These are phyloP conservation scores for Candida sanyaensis DNA, from an alignment of 1,139 yeast genomes.

Conservation along the genomic window DNA sequence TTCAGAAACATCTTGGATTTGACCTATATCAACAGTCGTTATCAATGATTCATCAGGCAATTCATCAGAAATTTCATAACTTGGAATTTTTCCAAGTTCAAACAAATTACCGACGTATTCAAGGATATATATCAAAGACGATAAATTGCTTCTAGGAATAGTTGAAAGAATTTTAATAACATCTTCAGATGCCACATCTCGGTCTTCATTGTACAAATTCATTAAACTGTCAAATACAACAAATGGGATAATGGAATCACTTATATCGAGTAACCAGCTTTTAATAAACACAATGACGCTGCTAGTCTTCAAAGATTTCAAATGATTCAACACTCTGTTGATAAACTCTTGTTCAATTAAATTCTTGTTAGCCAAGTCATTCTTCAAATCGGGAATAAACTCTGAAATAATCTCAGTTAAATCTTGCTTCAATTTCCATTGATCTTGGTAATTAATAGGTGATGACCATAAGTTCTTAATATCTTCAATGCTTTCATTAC, in stretches of 20 bases:
- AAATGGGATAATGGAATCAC: slow-evolving; percentile 48
- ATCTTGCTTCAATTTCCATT: slow-evolving; percentile 39
- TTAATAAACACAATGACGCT: slow-evolving; percentile 35
- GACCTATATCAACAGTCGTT: slow-evolving; percentile 9
- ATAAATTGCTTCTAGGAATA: slow-evolving; percentile 44
- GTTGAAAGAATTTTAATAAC: slow-evolving; percentile 30
- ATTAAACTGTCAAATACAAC: slow-evolving; percentile 39
- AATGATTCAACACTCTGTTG: slow-evolving; percentile 19
- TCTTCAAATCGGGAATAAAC: slow-evolving; percentile 16
- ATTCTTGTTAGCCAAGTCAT: slow-evolving; percentile 22
- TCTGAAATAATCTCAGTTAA: slow-evolving; percentile 26
- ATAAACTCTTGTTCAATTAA: slow-evolving; percentile 25
- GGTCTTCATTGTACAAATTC: slow-evolving; percentile 21
- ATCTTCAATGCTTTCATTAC: slow-evolving; percentile 11
- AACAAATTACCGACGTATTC: slow-evolving; percentile 37
- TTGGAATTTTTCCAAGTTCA: slow-evolving; percentile 24
- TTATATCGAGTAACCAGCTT: slow-evolving; percentile 45
- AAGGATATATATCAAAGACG: slow-evolving; percentile 37
- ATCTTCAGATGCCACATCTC: slow-evolving; percentile 15
- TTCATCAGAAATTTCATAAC: slow-evolving; percentile 34
- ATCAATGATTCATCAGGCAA: slow-evolving; percentile 19
- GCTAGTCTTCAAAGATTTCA: slow-evolving; percentile 5
- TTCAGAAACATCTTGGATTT: slow-evolving; percentile 15
- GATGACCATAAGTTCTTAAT: slow-evolving; percentile 25
- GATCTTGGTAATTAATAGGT: slow-evolving; percentile 34